Conservation (phyloP, 2,329 filamentous ascomycete species). For the Corinectria fuckeliana region DNA sequence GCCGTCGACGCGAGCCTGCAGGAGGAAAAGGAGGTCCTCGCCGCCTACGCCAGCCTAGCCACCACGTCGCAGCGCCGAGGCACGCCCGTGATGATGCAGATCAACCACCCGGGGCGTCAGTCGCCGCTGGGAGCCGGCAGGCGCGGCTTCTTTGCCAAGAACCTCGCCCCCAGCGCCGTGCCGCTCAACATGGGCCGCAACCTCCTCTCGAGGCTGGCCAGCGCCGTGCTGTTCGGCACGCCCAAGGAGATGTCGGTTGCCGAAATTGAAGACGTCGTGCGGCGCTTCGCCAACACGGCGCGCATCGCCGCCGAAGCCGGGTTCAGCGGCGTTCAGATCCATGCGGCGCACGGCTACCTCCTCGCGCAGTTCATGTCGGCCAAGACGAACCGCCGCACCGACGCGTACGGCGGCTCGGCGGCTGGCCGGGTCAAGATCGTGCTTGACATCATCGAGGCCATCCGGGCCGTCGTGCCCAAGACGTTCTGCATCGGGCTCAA, state of each 20-base stretch:
- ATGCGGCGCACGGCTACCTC: constrained; percentile 63
- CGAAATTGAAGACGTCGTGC: constrained; percentile 61
- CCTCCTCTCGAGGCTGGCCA: constrained; percentile 42
- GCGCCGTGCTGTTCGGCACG: constrained; percentile 53
- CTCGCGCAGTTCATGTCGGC: constrained; percentile 61
- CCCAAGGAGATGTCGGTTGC: constrained; percentile 61
- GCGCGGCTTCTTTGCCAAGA: constrained; percentile 46
- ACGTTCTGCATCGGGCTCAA: constrained; percentile 60
- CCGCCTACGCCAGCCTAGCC: constrained; percentile 49
- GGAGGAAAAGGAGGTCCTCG: constrained; percentile 40
- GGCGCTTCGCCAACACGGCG: constrained; percentile 60
- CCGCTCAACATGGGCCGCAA: constrained; percentile 50
- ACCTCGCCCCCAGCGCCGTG: constrained; percentile 52
- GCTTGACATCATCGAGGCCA: constrained; percentile 55
- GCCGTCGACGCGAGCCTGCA: constrained; percentile 37
- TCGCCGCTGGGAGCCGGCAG: constrained; percentile 48
- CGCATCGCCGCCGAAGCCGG: constrained; percentile 54
- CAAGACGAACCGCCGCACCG: constrained; percentile 57
- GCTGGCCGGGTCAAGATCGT: constrained; percentile 57
- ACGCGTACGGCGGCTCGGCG: constrained; percentile 61
- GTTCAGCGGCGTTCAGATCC: constrained; percentile 53
- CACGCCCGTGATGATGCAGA: constrained; percentile 51
- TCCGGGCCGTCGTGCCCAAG: constrained; percentile 45
- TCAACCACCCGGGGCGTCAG: constrained; percentile 57
- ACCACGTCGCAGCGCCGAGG: constrained; percentile 38